Base-by-base conservation (phyloP, 2,329 filamentous ascomycete species). In the Pezicula radicicola region DNA sequence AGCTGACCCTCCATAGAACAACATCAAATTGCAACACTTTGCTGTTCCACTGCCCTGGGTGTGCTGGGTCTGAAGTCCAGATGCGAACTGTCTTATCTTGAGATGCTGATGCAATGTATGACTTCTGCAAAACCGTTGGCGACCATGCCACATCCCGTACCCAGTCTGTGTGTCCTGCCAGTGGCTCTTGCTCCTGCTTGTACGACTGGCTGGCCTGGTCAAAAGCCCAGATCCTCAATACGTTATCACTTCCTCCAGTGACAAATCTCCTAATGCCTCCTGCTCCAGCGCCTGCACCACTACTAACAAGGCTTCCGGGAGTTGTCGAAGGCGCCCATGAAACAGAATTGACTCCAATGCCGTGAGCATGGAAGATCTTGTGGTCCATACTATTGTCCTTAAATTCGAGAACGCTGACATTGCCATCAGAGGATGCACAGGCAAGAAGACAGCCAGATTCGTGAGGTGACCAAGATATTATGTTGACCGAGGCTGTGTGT, bases 41-140 rank as follows among this genome's bases (percentile, higher is more conserved):
- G 72, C 83, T 86, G 53, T 86, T 84, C 94, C 94, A 99, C 64
- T 90, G 84, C 21, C 80, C 82, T 15, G 83, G 75, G 66, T 78
- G 81, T 53, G 80, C 76, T 25, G 80, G 74, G 63, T 91, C 87
- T 27, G 82, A 86, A 9, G 93, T 97, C 94, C 94, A 99, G 73
- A 99, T 97, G 61, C 91, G 85, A 56, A 97, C 93, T 8, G 91
- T 97, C 80, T 96, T 95, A 72, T 99, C 94, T 75, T 97, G 92
- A 49, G 88, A 92, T 10, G 93, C 94, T 46, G 88, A 93, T 28
- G 94, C 94, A 68, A 99, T 97, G 75, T 99, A 99, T 53, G 87
- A 91, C 79, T 96, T 97, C 64, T 92, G 89, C 53, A 99, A 79
- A 51, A 97, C 89, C 21, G 91, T 97, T 10, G 94, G 94, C 46